A percentile compares a stretch with the other conserved stretches of the same genome.
Evolutionary conservation across 1,284 basidiomycete species (phyloP).

Genomic region (Gymnopus androsaceus): DNA sequence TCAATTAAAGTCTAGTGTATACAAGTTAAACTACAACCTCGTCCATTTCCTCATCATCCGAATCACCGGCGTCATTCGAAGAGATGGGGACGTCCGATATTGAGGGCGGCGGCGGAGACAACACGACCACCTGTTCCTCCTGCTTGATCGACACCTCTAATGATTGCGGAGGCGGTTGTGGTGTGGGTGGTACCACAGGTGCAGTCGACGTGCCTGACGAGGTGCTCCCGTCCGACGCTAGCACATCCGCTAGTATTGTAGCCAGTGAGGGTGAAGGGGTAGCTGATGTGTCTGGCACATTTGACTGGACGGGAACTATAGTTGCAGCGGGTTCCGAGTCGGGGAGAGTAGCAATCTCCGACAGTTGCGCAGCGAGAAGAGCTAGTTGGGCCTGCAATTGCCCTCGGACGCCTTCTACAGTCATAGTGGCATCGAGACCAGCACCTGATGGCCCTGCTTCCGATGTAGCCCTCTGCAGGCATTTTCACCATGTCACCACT

Average conservation of each 20-base stretch:
- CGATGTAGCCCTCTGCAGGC: conserved; percentile 28
- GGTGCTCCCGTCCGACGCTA: no score
- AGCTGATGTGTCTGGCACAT: no score
- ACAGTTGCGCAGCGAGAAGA: conserved; percentile 62
- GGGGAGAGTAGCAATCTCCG: conserved; percentile 50
- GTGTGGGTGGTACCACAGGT: no score
- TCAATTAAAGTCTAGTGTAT: no score
- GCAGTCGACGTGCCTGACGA: no score
- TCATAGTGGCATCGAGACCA: not conserved
- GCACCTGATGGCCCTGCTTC: conserved; percentile 12
- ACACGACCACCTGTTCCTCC: not conserved
- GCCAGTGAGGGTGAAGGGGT: no score
- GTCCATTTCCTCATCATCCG: conserved; percentile 29
- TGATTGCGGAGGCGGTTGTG: no score
- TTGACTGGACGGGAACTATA: no score
- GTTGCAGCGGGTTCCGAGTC: not conserved
- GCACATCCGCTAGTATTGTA: no score
- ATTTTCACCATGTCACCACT: conserved; percentile 46
- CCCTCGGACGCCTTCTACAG: conserved; percentile 44
- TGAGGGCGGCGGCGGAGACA: not conserved
- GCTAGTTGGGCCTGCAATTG: conserved; percentile 65
- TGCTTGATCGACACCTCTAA: no score
- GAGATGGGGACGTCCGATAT: not conserved
- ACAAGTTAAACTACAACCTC: conserved; percentile 24
- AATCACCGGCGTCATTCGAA: conserved; percentile 1